Evolutionary conservation across 2,329 filamentous ascomycete genomes (phyloP).

Genomic region (Dothidotthia symphoricarpi): DNA sequence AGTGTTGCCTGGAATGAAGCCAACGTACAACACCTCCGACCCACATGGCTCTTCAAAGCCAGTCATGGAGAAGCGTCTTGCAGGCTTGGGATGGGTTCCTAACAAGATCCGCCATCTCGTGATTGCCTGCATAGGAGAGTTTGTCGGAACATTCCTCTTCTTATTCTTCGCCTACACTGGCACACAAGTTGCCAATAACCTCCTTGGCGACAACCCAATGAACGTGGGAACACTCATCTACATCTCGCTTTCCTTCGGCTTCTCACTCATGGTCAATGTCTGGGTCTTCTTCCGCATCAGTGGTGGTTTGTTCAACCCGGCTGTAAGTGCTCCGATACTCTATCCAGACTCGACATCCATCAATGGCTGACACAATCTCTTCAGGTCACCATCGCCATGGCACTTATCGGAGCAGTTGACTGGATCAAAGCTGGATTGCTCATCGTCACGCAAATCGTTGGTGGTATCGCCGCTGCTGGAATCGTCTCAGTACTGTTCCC

Average conservation of each 20-base stretch:
- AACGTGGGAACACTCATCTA: conserved; percentile 33
- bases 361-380: conserved; percentile 7
- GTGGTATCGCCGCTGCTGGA: conserved; percentile 47
- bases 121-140: conserved; percentile 48
- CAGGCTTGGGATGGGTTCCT: conserved; percentile 45
- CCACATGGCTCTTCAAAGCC: conserved; percentile 20
- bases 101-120: conserved; percentile 46
- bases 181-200: conserved; percentile 41
- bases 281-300: conserved; percentile 45
- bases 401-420: conserved; percentile 48
- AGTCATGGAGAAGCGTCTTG: conserved; percentile 38
- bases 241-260: conserved; percentile 40
- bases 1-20: conserved; percentile 42
- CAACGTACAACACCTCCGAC: conserved; percentile 30
- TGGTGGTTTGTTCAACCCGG: conserved; percentile 43
- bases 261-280: conserved; percentile 41
- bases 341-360: no score
- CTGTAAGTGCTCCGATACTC: conserved; percentile 28
- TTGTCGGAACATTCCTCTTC: conserved; percentile 43
- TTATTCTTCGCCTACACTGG: conserved; percentile 43
- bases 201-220: conserved; percentile 23
- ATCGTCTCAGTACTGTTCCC: conserved; percentile 48
- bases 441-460: conserved; percentile 48
- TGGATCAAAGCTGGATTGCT: conserved; percentile 47
- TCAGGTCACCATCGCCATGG: conserved; percentile 51